Base-by-base conservation (phyloP, 2,329 filamentous ascomycete genomes). In the Epichloe aotearoae region DNA sequence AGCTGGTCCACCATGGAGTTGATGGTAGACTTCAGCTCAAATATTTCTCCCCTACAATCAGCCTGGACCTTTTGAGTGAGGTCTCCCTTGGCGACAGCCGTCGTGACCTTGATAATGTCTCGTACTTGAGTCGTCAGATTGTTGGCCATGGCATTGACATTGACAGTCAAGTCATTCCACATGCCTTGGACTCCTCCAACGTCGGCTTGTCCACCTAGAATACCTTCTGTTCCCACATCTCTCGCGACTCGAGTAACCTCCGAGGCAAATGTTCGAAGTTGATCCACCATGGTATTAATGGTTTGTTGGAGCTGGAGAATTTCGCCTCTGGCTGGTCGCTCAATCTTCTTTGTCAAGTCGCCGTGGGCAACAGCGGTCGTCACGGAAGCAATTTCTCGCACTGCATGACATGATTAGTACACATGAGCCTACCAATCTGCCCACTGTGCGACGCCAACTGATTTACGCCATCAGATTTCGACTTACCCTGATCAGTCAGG, bases 1-100 rank as follows among this genome's bases (percentile, higher is more conserved):
- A 98, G 75, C 67, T 96, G 93, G 66, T 96, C 93, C 58, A 98
- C 91, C 91, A 98, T 98, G 65, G 87, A 93, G 70, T 98, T 98
- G 74, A 97, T 98, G 45, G 93, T 97, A 53, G 89, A 90, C 70
- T 98, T 98, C 63, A 98, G 84, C 72, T 87, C 88, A 64, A 83
- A 86, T 62, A 90, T 97, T 75, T 91, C 93, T 68, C 86, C 94
- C 72, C 83, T 86, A 69, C 86, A 91, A 62, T 88, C 88, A 54
- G 90, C 90, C 67, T 95, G 88, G 39, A 98, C 91, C 68, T 96
- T 96, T 68, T 95, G 91, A 47, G 90, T 96, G 60, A 98, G 76
- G 66, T 98, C 93, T 69, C 91, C 91, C 69, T 82, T 83, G 59
- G 82, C 82, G 57, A 85, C 82, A 54, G 82, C 82, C 34, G 82